Evolutionary conservation across 1,139 yeast genomes (phyloP).

Genomic region (Maudiozyma humilis): DNA sequence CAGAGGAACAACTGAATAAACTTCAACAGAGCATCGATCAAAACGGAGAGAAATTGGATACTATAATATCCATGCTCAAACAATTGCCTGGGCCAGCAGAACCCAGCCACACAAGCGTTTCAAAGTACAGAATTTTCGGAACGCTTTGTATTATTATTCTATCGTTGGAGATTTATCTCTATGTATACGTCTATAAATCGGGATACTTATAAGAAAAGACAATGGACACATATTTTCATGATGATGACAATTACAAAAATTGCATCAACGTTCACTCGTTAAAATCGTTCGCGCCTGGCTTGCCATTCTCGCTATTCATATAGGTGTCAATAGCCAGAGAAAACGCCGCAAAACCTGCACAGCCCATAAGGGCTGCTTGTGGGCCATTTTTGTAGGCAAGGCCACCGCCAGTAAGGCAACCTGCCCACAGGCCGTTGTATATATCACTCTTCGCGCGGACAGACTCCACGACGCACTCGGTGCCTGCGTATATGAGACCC

Average conservation of each 20-base stretch:
- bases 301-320: slow-evolving; percentile 74
- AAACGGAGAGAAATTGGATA: slow-evolving; percentile 22
- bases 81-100: too few species aligned
- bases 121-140: slow-evolving; percentile 17
- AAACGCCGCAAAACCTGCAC: slow-evolving; percentile 97
- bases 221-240: background rate
- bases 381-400: slow-evolving; percentile 90
- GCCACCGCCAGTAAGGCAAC: slow-evolving; percentile 95
- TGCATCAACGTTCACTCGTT: slow-evolving; percentile 44
- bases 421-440: slow-evolving; percentile 86
- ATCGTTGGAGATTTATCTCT: slow-evolving; percentile 25
- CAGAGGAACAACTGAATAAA: background rate
- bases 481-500: slow-evolving; percentile 89
- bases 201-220: slow-evolving; percentile 1
- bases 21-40: slow-evolving; percentile 15
- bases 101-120: background rate
- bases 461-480: slow-evolving; percentile 80
- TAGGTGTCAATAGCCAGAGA: slow-evolving; percentile 88
- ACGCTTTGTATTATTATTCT: slow-evolving; percentile 27
- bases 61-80: slow-evolving; percentile 6
- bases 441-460: slow-evolving; percentile 81
- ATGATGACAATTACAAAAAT: slow-evolving; percentile 7
- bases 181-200: slow-evolving; percentile 7
- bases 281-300: slow-evolving; percentile 84
- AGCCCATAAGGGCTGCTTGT: slow-evolving; percentile 80